Evolutionary conservation across 352 stramenopile species (phyloP).

Genomic region (Pythium angustatum): DNA sequence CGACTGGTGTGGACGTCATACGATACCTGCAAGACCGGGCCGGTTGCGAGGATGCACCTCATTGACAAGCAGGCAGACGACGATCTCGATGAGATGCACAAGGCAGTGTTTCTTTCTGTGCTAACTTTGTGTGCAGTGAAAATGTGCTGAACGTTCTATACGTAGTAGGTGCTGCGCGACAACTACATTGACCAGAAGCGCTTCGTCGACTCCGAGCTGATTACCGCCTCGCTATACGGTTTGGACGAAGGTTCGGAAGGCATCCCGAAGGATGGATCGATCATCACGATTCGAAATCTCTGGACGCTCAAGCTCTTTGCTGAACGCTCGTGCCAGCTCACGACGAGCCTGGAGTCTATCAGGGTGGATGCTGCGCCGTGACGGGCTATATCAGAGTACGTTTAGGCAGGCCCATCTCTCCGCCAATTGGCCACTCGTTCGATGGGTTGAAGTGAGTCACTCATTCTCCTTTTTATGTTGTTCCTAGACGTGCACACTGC

Average conservation of each 20-base stretch:
- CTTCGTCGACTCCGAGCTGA: not conserved
- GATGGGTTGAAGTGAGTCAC: not conserved
- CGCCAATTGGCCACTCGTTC: no score
- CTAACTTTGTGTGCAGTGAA: no score
- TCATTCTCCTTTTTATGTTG: not conserved
- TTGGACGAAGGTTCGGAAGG: not conserved
- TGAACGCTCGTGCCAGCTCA: not conserved
- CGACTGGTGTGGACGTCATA: not conserved
- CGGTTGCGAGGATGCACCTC: not conserved
- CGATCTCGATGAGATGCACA: not conserved
- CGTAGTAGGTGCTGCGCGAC: not conserved
- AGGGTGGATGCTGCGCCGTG: not conserved
- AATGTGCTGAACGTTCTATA: not conserved
- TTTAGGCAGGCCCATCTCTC: no score
- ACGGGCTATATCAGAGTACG: not conserved
- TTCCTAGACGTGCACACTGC: not conserved
- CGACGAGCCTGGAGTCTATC: not conserved
- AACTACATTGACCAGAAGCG: not conserved
- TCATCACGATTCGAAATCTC: not conserved
- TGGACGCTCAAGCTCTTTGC: not conserved
- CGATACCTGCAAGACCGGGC: not conserved
- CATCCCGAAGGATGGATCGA: not conserved
- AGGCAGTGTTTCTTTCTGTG: not conserved
- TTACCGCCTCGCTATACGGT: not conserved
- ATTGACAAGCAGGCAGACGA: not conserved